Base-by-base conservation (phyloP, 257 asterid genomes). In the Solanum chilense region DNA sequence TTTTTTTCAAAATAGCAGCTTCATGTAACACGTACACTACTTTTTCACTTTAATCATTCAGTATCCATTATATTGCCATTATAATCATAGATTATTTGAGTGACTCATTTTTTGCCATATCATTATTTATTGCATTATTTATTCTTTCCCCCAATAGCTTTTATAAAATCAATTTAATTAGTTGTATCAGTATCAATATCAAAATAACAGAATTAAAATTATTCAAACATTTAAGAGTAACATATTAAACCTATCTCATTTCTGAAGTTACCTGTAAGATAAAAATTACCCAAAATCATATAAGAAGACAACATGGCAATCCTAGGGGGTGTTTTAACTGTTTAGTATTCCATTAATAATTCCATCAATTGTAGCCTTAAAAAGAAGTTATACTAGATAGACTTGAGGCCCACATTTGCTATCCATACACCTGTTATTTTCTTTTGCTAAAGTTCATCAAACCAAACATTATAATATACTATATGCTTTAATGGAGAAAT, bases 341-440 rank as follows among this genome's bases (percentile, higher is more conserved):
- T 58, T 18, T 7, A 58, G 0, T 58, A 58, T 58, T 21, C 66
- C 27, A 62, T 21, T 1, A 0, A 23, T 23, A 62, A 62, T 68
- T 15, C 84, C 41, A 44, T 5, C 5, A 45, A 45, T n/a, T 78
- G 64, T 27, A 16, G 41, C 84, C 10, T 23, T 29, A 58, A 18
- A 73, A 84, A 75, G 39, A 44, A 35, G 20, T 31, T 35, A 1
- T 12, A 37, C 64, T 16, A 33, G 1, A 80, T 84, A 41, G 27
- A 45, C 69, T 49, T 80, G 47, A 77, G 73, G 89, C 49, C 29
- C 87, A 37, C 83, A 49, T 62, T 81, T n/a, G 16, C 12, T n/a
- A 49, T 35, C 31, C 56, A 78, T 27, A 56, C 39, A 11, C 76
- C 33, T 18, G 4, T 33, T 64, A 29, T 33, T 44, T 42, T 15